Evolutionary conservation across 495 filamentous ascomycete species (phyloP).

Genomic region (Parathielavia hyrcaniae): DNA sequence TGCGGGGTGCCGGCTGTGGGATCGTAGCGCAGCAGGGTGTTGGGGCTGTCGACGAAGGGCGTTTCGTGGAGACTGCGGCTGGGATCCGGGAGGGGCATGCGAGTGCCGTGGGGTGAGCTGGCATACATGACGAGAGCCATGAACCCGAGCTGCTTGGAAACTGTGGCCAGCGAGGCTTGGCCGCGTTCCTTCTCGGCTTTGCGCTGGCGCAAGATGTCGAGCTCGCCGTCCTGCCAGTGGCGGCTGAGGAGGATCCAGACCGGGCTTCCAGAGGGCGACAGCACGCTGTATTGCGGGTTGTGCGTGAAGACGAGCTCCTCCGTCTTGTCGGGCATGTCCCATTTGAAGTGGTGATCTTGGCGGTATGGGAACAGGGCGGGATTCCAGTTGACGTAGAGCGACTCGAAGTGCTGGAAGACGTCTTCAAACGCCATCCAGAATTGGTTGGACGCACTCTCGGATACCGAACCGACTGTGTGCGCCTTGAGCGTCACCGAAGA

Average conservation of each 20-base stretch:
- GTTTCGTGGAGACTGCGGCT: conserved; percentile 53
- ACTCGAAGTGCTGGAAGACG: conserved; percentile 84
- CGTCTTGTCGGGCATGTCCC: conserved; percentile 61
- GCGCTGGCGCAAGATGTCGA: conserved; percentile 36
- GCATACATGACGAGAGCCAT: conserved; percentile 81
- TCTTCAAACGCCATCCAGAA: conserved; percentile 91
- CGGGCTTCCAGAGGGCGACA: conserved; percentile 48
- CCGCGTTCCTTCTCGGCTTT: conserved; percentile 23
- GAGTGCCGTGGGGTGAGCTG: conserved; percentile 52
- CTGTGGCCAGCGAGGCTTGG: conserved; percentile 29
- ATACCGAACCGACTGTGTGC: conserved; percentile 19
- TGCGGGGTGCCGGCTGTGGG: conserved; percentile 54
- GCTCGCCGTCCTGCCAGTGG: conserved; percentile 60
- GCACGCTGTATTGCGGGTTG: conserved; percentile 78
- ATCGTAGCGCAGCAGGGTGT: conserved; percentile 75
- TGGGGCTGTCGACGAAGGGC: conserved; percentile 89
- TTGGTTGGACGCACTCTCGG: conserved; percentile 51
- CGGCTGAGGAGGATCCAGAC: conserved; percentile 82
- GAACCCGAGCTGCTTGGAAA: conserved; percentile 57
- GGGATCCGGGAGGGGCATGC: conserved; percentile 64
- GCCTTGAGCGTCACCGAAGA: conserved; percentile 27
- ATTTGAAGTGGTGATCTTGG: conserved; percentile 84
- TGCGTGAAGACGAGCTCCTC: conserved; percentile 60
- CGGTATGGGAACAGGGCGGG: conserved; percentile 72
- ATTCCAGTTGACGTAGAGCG: conserved; percentile 96